phyloP scores from a whole-genome alignment of 1,284 basidiomycete species.

The Anthracocystis walkeri region DNA sequence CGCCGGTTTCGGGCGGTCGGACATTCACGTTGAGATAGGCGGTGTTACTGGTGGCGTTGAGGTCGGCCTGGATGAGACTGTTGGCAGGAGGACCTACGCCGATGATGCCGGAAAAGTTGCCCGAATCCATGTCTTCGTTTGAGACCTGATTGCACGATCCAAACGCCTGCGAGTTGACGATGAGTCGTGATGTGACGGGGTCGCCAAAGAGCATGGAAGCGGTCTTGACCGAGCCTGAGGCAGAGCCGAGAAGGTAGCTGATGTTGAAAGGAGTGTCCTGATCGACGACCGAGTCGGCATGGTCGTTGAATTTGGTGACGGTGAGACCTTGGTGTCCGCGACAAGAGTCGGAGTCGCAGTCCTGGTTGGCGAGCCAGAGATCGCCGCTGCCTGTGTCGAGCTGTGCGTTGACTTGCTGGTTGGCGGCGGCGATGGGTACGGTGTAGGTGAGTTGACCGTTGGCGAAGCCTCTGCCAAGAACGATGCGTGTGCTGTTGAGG shows the following conservation, averaged over 20 bases:
- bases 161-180: slow-evolving; percentile 56
- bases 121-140: slow-evolving; percentile 54
- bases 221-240: slow-evolving; percentile 50
- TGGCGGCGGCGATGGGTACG: slow-evolving; percentile 48
- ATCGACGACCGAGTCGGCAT: slow-evolving; percentile 30
- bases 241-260: slow-evolving; percentile 57
- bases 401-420: slow-evolving; percentile 54
- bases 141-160: slow-evolving; percentile 47
- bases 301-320: slow-evolving; percentile 48
- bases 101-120: slow-evolving; percentile 58
- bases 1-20: slow-evolving; percentile 45
- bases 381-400: slow-evolving; percentile 62
- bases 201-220: slow-evolving; percentile 52
- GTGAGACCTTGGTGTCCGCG: slow-evolving; percentile 30
- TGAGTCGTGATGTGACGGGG: slow-evolving; percentile 32
- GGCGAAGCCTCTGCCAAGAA: slow-evolving; percentile 44
- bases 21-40: slow-evolving; percentile 35
- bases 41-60: slow-evolving; percentile 49
- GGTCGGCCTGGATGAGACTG: slow-evolving; percentile 53
- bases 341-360: slow-evolving; percentile 52
- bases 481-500: slow-evolving; percentile 53
- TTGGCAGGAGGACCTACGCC: slow-evolving; percentile 61
- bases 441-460: slow-evolving; percentile 60
- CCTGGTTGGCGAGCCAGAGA: slow-evolving; percentile 58
- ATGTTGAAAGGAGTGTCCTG: slow-evolving; percentile 52